Percentiles rank a stretch among this genome's conserved stretches.
Conservation (phyloP, 768 basidiomycete genomes). For the Peribolospora kevripleyi region DNA sequence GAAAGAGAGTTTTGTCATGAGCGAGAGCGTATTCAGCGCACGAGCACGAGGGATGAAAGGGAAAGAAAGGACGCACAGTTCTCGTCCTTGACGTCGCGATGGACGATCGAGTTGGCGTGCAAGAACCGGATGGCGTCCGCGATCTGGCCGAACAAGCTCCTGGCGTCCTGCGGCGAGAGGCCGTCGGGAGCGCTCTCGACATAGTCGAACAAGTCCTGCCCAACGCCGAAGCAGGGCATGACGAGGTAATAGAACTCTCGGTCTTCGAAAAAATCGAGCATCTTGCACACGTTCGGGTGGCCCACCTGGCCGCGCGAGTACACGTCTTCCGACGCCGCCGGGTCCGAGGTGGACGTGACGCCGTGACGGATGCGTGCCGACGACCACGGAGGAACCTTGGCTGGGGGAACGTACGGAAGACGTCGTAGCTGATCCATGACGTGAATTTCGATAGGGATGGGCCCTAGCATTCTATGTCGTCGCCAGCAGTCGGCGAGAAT, state of each 20-base stretch:
- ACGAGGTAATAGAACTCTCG: constrained; percentile 87
- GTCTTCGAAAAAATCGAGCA: constrained; percentile 93
- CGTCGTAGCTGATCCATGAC: constrained; percentile 23
- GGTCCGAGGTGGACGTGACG: not conserved
- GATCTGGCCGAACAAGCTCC: constrained; percentile 77
- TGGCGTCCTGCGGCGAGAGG: constrained; percentile 43
- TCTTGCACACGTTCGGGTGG: constrained; percentile 82
- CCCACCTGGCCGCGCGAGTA: constrained; percentile 30
- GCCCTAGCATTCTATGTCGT: constrained; percentile 76
- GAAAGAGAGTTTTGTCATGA: constrained; percentile 18
- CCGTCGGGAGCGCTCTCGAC: constrained; percentile 76
- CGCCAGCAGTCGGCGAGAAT: constrained; percentile 99
- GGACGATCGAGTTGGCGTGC: constrained; percentile 79
- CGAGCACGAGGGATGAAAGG: too few relatives aligned
- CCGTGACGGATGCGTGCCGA: not conserved
- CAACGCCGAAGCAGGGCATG: constrained; percentile 32
- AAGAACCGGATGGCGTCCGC: constrained; percentile 66
- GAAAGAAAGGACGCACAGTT: constrained; percentile 26
- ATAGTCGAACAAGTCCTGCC: constrained; percentile 69
- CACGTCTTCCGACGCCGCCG: too few relatives aligned
- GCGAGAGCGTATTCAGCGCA: not conserved
- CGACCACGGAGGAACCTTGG: not conserved
- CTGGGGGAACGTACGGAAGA: constrained; percentile 21
- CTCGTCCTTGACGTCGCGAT: constrained; percentile 96
- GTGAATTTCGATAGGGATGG: constrained; percentile 93